phyloP scores from a whole-genome alignment of 2,329 filamentous ascomycete species.

The Sclerotiophoma versabilis region DNA sequence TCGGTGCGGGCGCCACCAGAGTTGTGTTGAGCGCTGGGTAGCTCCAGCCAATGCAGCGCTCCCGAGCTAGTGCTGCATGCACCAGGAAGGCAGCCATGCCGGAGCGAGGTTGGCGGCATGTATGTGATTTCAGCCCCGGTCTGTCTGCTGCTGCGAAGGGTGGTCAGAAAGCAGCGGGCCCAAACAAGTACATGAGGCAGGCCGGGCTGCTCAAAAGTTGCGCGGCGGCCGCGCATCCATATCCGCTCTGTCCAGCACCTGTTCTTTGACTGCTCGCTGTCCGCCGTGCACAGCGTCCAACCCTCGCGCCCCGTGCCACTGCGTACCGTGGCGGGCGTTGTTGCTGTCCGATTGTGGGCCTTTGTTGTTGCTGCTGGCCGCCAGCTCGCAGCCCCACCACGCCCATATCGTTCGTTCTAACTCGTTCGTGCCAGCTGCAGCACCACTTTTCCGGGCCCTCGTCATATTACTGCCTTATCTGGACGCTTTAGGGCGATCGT shows the following conservation, averaged over 20 bases:
- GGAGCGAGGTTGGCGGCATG: slow-evolving; percentile 6
- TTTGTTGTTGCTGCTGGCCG: slow-evolving; percentile 8
- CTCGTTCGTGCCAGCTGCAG: slow-evolving; percentile 1
- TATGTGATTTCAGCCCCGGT: slow-evolving; percentile 2
- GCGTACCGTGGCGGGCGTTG: background rate
- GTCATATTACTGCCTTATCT: slow-evolving; percentile 15
- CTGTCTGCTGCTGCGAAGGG: slow-evolving; percentile 5
- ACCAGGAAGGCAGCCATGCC: slow-evolving; percentile 12
- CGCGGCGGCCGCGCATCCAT: background rate
- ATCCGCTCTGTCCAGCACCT: background rate
- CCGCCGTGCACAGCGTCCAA: too few species aligned
- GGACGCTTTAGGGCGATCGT: slow-evolving; percentile 17
- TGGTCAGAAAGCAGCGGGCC: slow-evolving; percentile 1
- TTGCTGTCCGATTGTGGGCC: background rate
- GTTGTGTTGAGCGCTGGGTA: slow-evolving; percentile 17
- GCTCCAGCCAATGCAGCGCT: slow-evolving; percentile 4
- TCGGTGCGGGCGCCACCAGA: slow-evolving; percentile 10
- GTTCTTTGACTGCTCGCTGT: too few species aligned
- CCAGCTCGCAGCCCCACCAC: slow-evolving; percentile 11
- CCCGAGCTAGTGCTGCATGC: slow-evolving; percentile 7
- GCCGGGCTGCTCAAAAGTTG: slow-evolving; percentile 12
- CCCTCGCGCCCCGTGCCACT: too few species aligned
- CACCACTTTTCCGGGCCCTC: slow-evolving; percentile 9
- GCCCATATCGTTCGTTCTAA: slow-evolving; percentile 12
- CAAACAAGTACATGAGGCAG: slow-evolving; percentile 5